Evolutionary conservation across 1,139 yeast genomes (phyloP), one percentile per base, ranked within the genome.

Genomic region (Candida labiduridarum): DNA sequence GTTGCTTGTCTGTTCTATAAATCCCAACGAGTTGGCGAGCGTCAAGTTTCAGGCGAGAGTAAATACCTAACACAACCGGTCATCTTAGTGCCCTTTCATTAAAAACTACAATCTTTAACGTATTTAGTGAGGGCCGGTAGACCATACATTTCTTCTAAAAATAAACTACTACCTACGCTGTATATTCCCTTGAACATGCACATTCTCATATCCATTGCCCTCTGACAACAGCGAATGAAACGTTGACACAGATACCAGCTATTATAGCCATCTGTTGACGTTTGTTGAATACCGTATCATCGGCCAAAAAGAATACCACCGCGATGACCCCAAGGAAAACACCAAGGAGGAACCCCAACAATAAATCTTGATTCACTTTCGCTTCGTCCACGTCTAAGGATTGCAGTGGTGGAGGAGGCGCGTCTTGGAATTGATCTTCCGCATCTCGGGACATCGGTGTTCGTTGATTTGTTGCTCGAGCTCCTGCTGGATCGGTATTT

Each of bases 321-420:
- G 88, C 82, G 43, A 84, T 66, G 0, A 83, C 79, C 0, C 95
- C 95, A 36, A 87, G 66, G 40, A 83, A 77, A 44, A 84, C 79
- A 0, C 95, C 94, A 7, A 85, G 64, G 15, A 80, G 62, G 8
- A 86, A 74, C 4, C 92, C 92, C 25, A 85, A 54, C n/a, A 87
- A 65, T 41, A 86, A 64, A 58, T 85, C 89, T 51, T 76, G 80
- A 59, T 84, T 85, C 31, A 78, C 76, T 45, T 66, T 67, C 27
- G 59, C 52, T 57, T 65, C 80, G 48, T 65, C 77, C 39, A 66
- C 52, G 45, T 74, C 78, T 9, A 56, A 54, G 16, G 59, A 61
- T 8, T 38, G 59, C 31, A 45, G 62, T 5, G 70, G 67, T 2
- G 57, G 56, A 3, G 70, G 66, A 2, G 56, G 55, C 4, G 49